These are phyloP conservation scores for Heterobasidion occidentale DNA, from an alignment of 1,284 basidiomycete genomes.

Conservation along the genomic window DNA sequence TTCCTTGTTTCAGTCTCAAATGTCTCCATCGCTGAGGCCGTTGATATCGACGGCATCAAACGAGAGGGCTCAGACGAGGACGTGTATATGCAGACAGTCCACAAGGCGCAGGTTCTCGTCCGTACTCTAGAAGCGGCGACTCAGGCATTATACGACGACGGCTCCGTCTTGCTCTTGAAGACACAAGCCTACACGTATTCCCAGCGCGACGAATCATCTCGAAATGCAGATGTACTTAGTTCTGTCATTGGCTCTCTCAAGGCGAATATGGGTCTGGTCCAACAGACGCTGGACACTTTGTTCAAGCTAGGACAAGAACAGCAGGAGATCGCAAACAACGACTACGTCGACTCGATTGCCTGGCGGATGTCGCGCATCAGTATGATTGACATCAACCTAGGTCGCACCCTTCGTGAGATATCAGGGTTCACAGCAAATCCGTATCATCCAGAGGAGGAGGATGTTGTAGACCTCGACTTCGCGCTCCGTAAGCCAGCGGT, in stretches of 20 bases:
- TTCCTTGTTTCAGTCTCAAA: slow-evolving; percentile 55
- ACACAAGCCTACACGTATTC: slow-evolving; percentile 39
- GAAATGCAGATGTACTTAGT: slow-evolving; percentile 6
- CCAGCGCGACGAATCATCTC: slow-evolving; percentile 11
- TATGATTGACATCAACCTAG: slow-evolving; percentile 12
- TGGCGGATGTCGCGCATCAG: slow-evolving; percentile 66
- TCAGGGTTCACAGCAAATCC: slow-evolving; percentile 26
- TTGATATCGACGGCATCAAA: slow-evolving; percentile 69
- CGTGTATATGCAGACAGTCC: slow-evolving; percentile 54
- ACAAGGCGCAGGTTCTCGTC: slow-evolving; percentile 55
- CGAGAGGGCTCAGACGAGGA: slow-evolving; percentile 36
- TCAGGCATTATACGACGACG: slow-evolving; percentile 69
- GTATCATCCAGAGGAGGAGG: slow-evolving; percentile 35
- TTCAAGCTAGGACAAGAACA: slow-evolving; percentile 62
- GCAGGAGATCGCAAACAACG: slow-evolving; percentile 54
- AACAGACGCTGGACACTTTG: slow-evolving; percentile 53
- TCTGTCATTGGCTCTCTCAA: slow-evolving; percentile 40
- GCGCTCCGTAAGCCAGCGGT: slow-evolving; percentile 35
- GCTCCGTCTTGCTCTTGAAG: slow-evolving; percentile 45
- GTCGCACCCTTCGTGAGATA: slow-evolving; percentile 15
- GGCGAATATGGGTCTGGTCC: slow-evolving; percentile 44
- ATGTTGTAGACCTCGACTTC: slow-evolving; percentile 53
- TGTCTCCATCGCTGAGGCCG: slow-evolving; percentile 67
- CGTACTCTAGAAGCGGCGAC: slow-evolving; percentile 58
- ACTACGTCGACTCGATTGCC: slow-evolving; percentile 66